Conservation (phyloP, 257 asterid genomes). For the Paulownia fortunei region DNA sequence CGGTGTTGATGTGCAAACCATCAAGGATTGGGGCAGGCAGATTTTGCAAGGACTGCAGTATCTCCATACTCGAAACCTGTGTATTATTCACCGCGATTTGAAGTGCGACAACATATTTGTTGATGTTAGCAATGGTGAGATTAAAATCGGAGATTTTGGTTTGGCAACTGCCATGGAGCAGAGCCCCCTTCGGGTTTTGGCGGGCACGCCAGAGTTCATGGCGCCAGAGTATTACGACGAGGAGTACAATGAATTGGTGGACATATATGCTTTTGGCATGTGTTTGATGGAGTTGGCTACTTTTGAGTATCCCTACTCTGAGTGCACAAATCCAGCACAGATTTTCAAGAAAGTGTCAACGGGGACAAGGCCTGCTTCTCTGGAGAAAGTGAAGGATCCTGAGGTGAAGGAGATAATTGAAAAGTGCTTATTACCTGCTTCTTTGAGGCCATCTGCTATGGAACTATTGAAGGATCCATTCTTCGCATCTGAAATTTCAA, state of each 20-base stretch:
- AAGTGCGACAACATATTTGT: slow-evolving; percentile 46
- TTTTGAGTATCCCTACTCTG: slow-evolving; percentile 44
- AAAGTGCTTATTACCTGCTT: slow-evolving; percentile 49
- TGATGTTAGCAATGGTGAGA: slow-evolving; percentile 15
- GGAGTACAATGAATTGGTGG: slow-evolving; percentile 53
- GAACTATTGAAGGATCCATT: slow-evolving; percentile 57
- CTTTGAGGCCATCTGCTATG: slow-evolving; percentile 51
- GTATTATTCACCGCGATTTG: slow-evolving; percentile 43
- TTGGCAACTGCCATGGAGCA: slow-evolving; percentile 28
- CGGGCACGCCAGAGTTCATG: slow-evolving; percentile 55
- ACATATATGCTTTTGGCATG: slow-evolving; percentile 57
- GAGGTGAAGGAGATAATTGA: slow-evolving; percentile 48
- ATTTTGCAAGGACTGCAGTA: slow-evolving; percentile 37
- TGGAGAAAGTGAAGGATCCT: slow-evolving; percentile 40
- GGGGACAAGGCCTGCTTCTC: slow-evolving; percentile 45
- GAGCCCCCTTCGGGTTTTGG: not conserved
- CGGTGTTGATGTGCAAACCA: slow-evolving; percentile 21
- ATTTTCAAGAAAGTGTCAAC: slow-evolving; percentile 45
- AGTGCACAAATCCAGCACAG: slow-evolving; percentile 45
- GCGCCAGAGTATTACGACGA: slow-evolving; percentile 55
- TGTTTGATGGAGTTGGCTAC: slow-evolving; percentile 55
- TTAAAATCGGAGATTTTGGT: slow-evolving; percentile 49
- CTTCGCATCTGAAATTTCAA: slow-evolving; percentile 29
- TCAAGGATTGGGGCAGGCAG: slow-evolving; percentile 47
- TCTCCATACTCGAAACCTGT: slow-evolving; percentile 42